Evolutionary conservation across 441 rosid species (phyloP), one percentile per base, ranked within the genome.

Genomic region (Geranium incanum): DNA sequence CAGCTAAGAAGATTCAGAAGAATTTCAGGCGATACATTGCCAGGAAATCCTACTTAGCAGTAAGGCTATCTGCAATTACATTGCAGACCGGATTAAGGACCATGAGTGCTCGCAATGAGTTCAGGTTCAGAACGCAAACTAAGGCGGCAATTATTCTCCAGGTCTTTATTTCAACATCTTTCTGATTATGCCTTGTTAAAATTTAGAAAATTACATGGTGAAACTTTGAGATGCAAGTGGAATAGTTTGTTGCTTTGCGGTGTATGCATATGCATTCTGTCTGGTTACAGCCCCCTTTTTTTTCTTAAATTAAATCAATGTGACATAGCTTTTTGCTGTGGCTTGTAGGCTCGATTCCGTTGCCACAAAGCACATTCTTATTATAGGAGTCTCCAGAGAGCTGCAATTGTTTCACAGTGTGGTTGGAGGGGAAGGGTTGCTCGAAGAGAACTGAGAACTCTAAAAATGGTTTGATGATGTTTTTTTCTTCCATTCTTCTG

Each of bases 371-470:
- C 89, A 50, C 84, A 75, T 79, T 82, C 91, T 71, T 89, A 93
- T 80, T 91, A 88, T 78, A 87, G 73, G 83, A 85, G 77, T 75
- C 98, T 91, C 77, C 89, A 88, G 79, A 91, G 84, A 86, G 99
- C 99, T 70, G 89, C 88, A 74, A 67, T 96, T 66, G 77, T 78
- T 81, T 79, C 92, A 74, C 99, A 96, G 80, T 96, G 99, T 87
- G 89, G 97, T 65, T 96, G 99, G 99, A 91, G 99, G 81, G 76
- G 81, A 76, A 85, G 97, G 76, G 88, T 96, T 84, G 97, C 99
- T 80, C 87, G 97, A 70, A 89, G 88, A 80, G 98, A 96, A 86
- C 93, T 93, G 50, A 85, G 98, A 81, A 84, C 78, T 64, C 95
- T 96, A 59, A 96, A 93, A 88, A 90, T 96, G 99, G 99, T 88